These are phyloP conservation scores for Coemansia sp. DNA, from an alignment of 192 early-diverging fungal species.

Conservation along the genomic window DNA sequence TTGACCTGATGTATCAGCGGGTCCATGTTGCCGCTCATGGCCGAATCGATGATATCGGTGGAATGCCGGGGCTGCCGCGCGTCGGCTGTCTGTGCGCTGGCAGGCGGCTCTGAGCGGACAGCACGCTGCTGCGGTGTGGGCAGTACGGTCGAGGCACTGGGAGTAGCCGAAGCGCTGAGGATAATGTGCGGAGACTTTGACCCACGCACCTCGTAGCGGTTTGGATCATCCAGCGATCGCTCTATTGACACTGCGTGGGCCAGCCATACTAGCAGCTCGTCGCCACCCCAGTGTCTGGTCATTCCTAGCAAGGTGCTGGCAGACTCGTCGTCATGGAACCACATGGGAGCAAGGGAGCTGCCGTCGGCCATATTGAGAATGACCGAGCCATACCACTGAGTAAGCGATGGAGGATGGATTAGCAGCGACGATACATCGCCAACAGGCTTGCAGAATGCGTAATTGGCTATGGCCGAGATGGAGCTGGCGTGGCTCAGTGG, in stretches of 20 bases:
- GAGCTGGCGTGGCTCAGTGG: slow-evolving; percentile 32
- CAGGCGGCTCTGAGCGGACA: not conserved
- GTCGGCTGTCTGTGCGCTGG: slow-evolving; percentile 5
- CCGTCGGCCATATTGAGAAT: slow-evolving; percentile 63
- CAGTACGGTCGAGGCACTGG: slow-evolving; percentile 25
- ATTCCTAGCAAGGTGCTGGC: slow-evolving; percentile 52
- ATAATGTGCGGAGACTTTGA: slow-evolving; percentile 42
- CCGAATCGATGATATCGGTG: slow-evolving; percentile 27
- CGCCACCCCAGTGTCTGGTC: slow-evolving; percentile 60
- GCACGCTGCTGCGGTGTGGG: slow-evolving; percentile 7
- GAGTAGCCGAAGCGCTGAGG: slow-evolving; percentile 29
- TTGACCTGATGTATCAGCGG: slow-evolving; percentile 54
- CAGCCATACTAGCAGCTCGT: slow-evolving; percentile 62
- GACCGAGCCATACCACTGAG: slow-evolving; percentile 64
- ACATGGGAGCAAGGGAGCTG: slow-evolving; percentile 61
- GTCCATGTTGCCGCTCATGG: slow-evolving; percentile 44
- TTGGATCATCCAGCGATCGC: slow-evolving; percentile 37
- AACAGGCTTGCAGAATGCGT: slow-evolving; percentile 61
- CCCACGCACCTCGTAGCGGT: slow-evolving; percentile 31
- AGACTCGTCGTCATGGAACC: slow-evolving; percentile 71
- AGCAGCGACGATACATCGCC: slow-evolving; percentile 58
- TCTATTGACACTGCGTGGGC: slow-evolving; percentile 48
- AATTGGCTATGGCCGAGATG: slow-evolving; percentile 45
- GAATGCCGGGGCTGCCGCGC: slow-evolving; percentile 1
- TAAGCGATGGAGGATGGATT: slow-evolving; percentile 63